Percentiles rank a stretch among this genome's conserved stretches.
Conservation (phyloP, 495 filamentous ascomycete species). For the Darksidea phi region DNA sequence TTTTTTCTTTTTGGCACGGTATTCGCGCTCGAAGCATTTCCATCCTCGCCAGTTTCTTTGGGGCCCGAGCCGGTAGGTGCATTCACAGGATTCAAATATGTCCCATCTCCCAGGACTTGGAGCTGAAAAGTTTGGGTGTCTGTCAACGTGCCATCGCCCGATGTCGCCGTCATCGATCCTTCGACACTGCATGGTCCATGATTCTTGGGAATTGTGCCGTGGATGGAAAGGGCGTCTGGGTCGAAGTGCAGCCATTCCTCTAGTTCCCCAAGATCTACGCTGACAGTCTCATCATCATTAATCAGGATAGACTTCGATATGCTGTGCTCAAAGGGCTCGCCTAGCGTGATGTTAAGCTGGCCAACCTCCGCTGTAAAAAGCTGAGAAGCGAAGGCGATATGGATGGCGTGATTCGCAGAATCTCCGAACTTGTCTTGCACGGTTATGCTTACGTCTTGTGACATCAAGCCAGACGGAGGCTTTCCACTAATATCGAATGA, state of each 20-base stretch:
- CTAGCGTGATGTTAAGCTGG: slow-evolving; percentile 57
- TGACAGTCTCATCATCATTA: slow-evolving; percentile 54
- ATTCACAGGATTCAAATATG: not conserved
- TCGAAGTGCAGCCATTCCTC: slow-evolving; percentile 70
- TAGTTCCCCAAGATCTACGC: slow-evolving; percentile 52
- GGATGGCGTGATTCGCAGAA: slow-evolving; percentile 61
- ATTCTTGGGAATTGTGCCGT: slow-evolving; percentile 60
- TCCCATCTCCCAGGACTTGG: slow-evolving; percentile 5
- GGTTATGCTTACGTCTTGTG: slow-evolving; percentile 64
- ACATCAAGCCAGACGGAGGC: slow-evolving; percentile 54
- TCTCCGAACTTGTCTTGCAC: slow-evolving; percentile 66
- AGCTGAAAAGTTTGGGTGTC: slow-evolving; percentile 37
- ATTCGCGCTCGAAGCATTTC: not conserved
- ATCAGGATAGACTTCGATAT: slow-evolving; percentile 58
- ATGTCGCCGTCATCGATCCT: slow-evolving; percentile 30
- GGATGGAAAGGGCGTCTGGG: slow-evolving; percentile 54
- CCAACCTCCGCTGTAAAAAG: slow-evolving; percentile 50
- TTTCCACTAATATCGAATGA: slow-evolving; percentile 64
- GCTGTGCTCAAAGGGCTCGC: slow-evolving; percentile 62
- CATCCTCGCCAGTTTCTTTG: not conserved
- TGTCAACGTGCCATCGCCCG: not conserved
- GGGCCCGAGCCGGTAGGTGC: not conserved
- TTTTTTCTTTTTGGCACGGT: not conserved
- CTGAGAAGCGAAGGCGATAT: slow-evolving; percentile 51
- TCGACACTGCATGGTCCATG: slow-evolving; percentile 38